phyloP scores from a whole-genome alignment of 352 stramenopile species.

The Aphanomyces cochlioides region DNA sequence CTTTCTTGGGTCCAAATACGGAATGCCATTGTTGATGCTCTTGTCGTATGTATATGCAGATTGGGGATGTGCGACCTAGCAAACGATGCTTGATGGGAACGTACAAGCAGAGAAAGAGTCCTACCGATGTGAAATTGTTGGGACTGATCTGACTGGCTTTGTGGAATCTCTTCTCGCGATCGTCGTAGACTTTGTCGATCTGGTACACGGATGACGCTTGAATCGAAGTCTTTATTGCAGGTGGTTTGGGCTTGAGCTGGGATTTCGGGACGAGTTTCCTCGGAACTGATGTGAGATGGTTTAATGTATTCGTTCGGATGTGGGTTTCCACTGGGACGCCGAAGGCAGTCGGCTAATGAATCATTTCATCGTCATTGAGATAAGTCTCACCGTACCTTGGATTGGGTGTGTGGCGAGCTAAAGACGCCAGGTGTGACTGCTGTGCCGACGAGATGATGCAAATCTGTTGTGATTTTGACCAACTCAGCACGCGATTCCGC shows the following conservation, averaged over 20 bases:
- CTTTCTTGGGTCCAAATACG: constrained; percentile 59
- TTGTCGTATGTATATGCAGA: constrained; percentile 22
- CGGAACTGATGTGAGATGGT: constrained; percentile 23
- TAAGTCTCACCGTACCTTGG: constrained; percentile 4
- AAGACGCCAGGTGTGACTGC: constrained; percentile 53
- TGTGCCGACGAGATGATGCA: constrained; percentile 64
- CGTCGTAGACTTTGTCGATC: constrained; percentile 40
- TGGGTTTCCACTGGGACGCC: constrained; percentile 57
- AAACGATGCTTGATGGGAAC: neutral
- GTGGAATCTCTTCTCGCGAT: constrained; percentile 60
- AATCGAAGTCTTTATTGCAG: constrained; percentile 42
- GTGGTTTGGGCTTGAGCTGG: constrained; percentile 38
- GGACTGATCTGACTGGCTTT: constrained; percentile 36
- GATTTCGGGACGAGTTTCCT: constrained; percentile 39
- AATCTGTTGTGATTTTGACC: constrained; percentile 48
- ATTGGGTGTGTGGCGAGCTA: constrained; percentile 42
- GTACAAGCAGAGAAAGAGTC: neutral
- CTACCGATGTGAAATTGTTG: constrained; percentile 25
- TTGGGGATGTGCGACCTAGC: constrained; percentile 15
- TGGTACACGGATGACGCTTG: constrained; percentile 48
- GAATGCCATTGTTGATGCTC: constrained; percentile 49
- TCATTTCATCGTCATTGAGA: constrained; percentile 26
- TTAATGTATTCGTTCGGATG: constrained; percentile 48
- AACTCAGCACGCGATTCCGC: constrained; percentile 45
- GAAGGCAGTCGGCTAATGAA: constrained; percentile 44